phyloP scores from a whole-genome alignment of 306 rosid genomes.

The Inga oerstediana region DNA sequence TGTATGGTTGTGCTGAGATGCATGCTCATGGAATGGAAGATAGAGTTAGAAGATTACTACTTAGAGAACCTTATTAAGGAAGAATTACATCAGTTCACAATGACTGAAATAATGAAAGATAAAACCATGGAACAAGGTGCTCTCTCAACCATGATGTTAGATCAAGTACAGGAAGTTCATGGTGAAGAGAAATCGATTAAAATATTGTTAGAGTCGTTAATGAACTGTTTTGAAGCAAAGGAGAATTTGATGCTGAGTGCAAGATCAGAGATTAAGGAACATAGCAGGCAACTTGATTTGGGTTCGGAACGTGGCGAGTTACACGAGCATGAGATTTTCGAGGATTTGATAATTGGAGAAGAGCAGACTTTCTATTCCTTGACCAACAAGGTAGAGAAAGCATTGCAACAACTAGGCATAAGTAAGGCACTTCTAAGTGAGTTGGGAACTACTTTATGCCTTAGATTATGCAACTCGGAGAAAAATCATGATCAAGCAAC shows the following conservation, averaged over 20 bases:
- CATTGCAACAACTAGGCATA: conserved; percentile 52
- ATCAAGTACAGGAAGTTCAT: conserved; percentile 23
- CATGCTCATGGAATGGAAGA: conserved; percentile 52
- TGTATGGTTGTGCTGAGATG: conserved; percentile 46
- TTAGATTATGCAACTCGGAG: conserved; percentile 20
- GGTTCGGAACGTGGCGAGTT: conserved; percentile 54
- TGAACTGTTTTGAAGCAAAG: conserved; percentile 50
- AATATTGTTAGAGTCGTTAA: conserved; percentile 39
- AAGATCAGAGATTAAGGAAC: conserved; percentile 44
- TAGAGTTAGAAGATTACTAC: conserved; percentile 33
- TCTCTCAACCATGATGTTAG: conserved; percentile 4
- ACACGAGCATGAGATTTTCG: conserved; percentile 38
- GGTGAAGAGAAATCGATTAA: conserved; percentile 40
- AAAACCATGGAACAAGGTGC: conserved; percentile 22
- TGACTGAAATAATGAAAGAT: conserved; percentile 44
- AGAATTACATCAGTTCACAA: conserved; percentile 43
- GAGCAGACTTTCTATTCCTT: conserved; percentile 47
- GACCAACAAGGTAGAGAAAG: conserved; percentile 55
- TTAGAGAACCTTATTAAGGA: conserved; percentile 47
- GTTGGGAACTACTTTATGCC: conserved; percentile 43
- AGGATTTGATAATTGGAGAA: conserved; percentile 46
- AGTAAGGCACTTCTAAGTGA: conserved; percentile 44
- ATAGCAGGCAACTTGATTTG: conserved; percentile 41
- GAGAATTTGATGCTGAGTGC: conserved; percentile 52
- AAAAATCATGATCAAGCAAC: conserved; percentile 23